phyloP scores from a whole-genome alignment of 495 filamentous ascomycete genomes.

The Penicillium soppii region DNA sequence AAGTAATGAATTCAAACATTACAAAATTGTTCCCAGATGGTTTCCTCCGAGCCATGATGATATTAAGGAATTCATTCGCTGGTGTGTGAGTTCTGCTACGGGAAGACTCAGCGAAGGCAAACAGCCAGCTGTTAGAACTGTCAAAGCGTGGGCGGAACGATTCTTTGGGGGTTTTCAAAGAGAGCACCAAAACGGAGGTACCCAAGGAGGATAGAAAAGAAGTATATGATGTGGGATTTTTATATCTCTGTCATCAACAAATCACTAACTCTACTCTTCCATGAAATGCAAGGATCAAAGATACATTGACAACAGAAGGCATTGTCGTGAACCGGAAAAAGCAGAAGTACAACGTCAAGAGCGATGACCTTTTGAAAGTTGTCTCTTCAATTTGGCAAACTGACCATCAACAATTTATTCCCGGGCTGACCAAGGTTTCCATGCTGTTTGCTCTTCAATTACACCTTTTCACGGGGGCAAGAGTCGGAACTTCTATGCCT shows the following conservation, averaged over 20 bases:
- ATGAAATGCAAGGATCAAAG: neutral
- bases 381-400: slow-evolving; percentile 4
- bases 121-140: neutral
- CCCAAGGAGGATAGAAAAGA: neutral
- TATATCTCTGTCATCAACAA: too few species aligned
- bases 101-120: neutral
- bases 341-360: slow-evolving; percentile 8
- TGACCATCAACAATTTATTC: slow-evolving; percentile 6
- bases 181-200: neutral
- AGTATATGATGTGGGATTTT: too few species aligned
- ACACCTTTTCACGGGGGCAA: slow-evolving; percentile 10
- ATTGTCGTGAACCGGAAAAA: slow-evolving; percentile 7
- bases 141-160: neutral
- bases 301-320: slow-evolving; percentile 1
- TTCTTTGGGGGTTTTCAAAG: slow-evolving; percentile 2
- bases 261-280: too few species aligned
- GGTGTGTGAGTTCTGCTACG: neutral
- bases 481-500: slow-evolving; percentile 8
- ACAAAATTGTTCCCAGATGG: neutral
- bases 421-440: slow-evolving; percentile 5
- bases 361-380: slow-evolving; percentile 6
- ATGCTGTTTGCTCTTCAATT: slow-evolving; percentile 12
- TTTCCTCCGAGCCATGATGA: neutral
- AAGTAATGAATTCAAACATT: neutral
- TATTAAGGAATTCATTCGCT: neutral